Conservation (phyloP, 1,284 basidiomycete species). For the Apiotrichum brassicae region DNA sequence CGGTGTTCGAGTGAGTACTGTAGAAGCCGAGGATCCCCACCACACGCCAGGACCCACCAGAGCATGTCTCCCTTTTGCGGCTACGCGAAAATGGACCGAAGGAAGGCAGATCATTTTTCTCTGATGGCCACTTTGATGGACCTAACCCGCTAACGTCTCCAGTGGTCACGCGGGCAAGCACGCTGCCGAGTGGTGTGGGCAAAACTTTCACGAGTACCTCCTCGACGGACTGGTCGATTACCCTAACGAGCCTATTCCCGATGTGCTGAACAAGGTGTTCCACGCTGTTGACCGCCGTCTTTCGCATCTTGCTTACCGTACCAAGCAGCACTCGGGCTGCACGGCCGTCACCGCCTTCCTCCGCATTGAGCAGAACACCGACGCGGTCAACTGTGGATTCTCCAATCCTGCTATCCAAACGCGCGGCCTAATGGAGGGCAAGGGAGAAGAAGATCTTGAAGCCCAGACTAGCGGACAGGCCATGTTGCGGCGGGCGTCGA, state of each 20-base stretch:
- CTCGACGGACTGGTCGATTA: conserved; percentile 44
- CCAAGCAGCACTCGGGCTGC: conserved; percentile 92
- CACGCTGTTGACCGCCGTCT: conserved; percentile 80
- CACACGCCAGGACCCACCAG: too few relatives aligned
- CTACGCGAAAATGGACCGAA: too few relatives aligned
- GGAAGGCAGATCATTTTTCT: too few relatives aligned
- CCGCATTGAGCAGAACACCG: conserved; percentile 60
- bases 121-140: too few relatives aligned
- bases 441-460: conserved; percentile 45
- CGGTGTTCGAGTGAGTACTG: conserved; percentile 83
- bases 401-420: conserved; percentile 33
- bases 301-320: conserved; percentile 72
- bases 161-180: conserved; percentile 94
- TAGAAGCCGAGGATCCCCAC: too few relatives aligned
- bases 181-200: conserved; percentile 97
- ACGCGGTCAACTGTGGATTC: conserved; percentile 28
- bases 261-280: conserved; percentile 87
- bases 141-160: conserved; percentile 4
- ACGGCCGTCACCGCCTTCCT: conserved; percentile 97
- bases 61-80: too few relatives aligned
- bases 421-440: conserved; percentile 41
- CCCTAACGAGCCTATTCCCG: conserved; percentile 60
- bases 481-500: conserved; percentile 22
- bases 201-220: conserved; percentile 76
- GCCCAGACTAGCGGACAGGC: conserved; percentile 24